Base-by-base conservation (phyloP, 2,329 filamentous ascomycete species). In the Ampelomyces quisqualis region DNA sequence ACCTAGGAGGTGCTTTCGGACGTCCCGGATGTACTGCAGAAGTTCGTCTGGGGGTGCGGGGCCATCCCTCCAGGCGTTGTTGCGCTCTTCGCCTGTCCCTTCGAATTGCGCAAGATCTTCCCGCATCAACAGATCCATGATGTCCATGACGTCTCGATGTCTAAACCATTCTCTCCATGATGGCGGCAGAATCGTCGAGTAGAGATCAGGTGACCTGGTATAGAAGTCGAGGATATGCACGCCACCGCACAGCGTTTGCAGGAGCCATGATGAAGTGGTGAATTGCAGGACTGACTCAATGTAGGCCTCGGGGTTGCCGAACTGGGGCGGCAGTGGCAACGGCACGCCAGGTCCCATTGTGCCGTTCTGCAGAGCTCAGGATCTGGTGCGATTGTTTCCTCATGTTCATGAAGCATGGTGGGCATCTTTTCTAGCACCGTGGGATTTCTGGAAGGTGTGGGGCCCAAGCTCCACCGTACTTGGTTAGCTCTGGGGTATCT, bases 151-250 rank as follows among this genome's bases (percentile, higher is more conserved):
- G 35, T 86, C 80, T 60, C 81, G 80, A 13, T 77, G 69, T 23
- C 85, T 71, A 52, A 97, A 84, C 71, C 90, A 97, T 0, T 74
- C 63, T 50, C 88, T 81, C 93, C 93, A 98, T 67, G 90, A 83
- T 45, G 78, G 65, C 0, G 90, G 88, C 1, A 98, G 69, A 1
- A 91, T 78, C 1, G 79, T 76, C 37, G 85, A 80, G 65, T 95
- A 98, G 0, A 96, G 77, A 49, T 89, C 86, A 4, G 89, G 88
- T 33, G 89, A 81, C 28, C 82, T 81, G 2, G 90, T 96, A 71
- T 96, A 89, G 70, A 98, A 97, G 67, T 98, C 93, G 41, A 97
- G 77, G 49, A 98, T 90, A 64, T 98, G 93, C 1, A 97, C 88
- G n/a, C 91, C 90, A 38, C 93, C 93, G 63, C 90, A 95, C n/a